A percentile compares a stretch with the other conserved stretches of the same genome.
phyloP scores from a whole-genome alignment of 495 filamentous ascomycete genomes.

The Neurospora sp. region DNA sequence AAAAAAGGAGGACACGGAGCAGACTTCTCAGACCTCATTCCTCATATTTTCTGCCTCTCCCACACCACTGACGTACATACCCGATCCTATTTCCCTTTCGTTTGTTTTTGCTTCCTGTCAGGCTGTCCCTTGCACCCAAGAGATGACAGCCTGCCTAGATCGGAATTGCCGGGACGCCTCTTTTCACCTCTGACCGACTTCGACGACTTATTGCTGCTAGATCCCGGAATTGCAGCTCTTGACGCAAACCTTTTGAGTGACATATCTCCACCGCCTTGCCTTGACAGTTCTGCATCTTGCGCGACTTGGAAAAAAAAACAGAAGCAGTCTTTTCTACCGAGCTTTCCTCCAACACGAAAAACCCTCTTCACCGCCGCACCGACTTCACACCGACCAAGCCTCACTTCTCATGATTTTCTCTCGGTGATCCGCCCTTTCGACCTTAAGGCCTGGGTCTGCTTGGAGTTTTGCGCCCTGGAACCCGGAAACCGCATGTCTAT shows the following conservation, averaged over 20 bases:
- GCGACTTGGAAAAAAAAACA: not conserved
- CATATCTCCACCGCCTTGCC: not conserved
- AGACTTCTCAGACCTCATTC: not conserved
- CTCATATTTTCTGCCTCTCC: not conserved
- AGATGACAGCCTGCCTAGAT: constrained; percentile 10
- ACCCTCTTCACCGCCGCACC: not conserved
- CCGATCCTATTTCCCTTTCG: not conserved
- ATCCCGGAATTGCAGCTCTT: constrained; percentile 12
- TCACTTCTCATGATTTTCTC: constrained; percentile 4
- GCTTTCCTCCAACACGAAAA: not conserved
- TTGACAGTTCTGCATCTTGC: not conserved
- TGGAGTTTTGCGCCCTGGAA: not conserved
- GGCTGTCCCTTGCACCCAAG: constrained; percentile 7
- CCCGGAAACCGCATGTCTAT: not conserved
- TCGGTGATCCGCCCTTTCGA: constrained; percentile 10
- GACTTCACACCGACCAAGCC: not conserved
- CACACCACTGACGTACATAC: not conserved
- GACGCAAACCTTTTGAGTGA: not conserved
- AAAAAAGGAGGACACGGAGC: not conserved
- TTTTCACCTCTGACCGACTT: not conserved
- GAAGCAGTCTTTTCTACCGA: not conserved
- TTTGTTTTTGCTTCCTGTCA: constrained; percentile 4
- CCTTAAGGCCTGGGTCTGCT: not conserved
- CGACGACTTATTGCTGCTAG: constrained; percentile 8
- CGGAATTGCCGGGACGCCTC: constrained; percentile 5